Evolutionary conservation across 495 filamentous ascomycete species (phyloP).

Genomic region (Cudoniella acicularis): DNA sequence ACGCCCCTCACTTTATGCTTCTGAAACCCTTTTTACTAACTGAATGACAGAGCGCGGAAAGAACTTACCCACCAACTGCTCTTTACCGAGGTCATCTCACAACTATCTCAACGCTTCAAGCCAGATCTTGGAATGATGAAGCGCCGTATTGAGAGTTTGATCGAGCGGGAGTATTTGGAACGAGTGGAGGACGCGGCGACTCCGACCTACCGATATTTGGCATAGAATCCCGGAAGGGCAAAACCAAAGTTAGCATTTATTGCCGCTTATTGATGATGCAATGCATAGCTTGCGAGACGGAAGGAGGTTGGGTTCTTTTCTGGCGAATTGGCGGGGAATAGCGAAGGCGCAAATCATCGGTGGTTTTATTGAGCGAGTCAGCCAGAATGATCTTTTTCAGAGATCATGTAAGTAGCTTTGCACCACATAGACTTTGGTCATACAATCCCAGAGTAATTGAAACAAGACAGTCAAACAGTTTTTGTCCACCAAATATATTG

Average conservation of each 20-base stretch:
- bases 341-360: too few species aligned
- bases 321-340: not conserved
- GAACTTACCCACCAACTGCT: constrained; percentile 75
- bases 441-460: too few species aligned
- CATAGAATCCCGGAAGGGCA: constrained; percentile 21
- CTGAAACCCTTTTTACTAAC: constrained; percentile 4
- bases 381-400: too few species aligned
- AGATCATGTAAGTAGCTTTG: too few species aligned
- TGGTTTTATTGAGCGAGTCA: too few species aligned
- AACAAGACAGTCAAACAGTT: too few species aligned
- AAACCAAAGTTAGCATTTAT: not conserved
- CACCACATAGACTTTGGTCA: too few species aligned
- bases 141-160: constrained; percentile 86
- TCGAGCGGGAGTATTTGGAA: constrained; percentile 92
- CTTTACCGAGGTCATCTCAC: constrained; percentile 77
- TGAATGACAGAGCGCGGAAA: constrained; percentile 74
- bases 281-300: not conserved
- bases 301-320: not conserved
- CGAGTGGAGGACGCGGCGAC: constrained; percentile 65
- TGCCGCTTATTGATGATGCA: not conserved
- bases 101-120: constrained; percentile 75
- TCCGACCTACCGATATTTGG: constrained; percentile 76
- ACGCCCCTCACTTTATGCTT: constrained; percentile 31
- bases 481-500: too few species aligned
- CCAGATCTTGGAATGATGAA: constrained; percentile 92